Conservation (phyloP, 2,329 filamentous ascomycete genomes). For the Colletotrichum theobromicola region DNA sequence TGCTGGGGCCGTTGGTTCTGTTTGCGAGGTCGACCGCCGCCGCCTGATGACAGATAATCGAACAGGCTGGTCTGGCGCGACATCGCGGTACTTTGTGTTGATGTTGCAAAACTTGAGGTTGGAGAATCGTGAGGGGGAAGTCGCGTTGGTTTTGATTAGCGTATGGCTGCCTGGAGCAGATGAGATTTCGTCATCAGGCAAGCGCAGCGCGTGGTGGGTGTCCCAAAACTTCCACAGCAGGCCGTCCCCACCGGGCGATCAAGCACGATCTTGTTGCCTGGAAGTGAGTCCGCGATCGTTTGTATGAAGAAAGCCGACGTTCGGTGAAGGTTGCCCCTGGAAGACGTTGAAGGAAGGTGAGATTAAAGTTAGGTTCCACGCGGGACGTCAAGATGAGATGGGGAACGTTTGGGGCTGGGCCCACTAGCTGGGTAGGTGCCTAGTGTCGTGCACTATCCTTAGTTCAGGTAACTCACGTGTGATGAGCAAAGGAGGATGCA, state of each 20-base stretch:
- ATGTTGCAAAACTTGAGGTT: neutral
- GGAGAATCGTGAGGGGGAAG: neutral
- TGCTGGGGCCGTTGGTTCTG: slow-evolving; percentile 11
- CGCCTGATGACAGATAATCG: neutral
- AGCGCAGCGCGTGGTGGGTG: neutral
- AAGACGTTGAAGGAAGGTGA: neutral
- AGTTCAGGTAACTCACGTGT: neutral
- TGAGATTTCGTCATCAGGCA: neutral
- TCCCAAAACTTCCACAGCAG: too few species aligned
- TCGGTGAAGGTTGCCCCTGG: neutral
- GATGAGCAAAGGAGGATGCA: neutral
- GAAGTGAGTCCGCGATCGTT: neutral
- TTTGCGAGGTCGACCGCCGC: neutral
- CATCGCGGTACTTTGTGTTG: neutral
- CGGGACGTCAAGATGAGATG: neutral
- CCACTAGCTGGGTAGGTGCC: neutral
- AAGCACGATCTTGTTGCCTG: neutral
- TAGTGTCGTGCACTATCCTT: neutral
- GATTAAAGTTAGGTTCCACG: neutral
- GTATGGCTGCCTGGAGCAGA: neutral
- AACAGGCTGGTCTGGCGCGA: neutral
- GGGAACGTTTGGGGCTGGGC: neutral
- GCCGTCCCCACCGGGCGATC: neutral
- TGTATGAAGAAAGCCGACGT: neutral
- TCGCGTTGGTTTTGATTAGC: neutral